Conservation (phyloP, 495 filamentous ascomycete species). For the Aspergillus nidulans region DNA sequence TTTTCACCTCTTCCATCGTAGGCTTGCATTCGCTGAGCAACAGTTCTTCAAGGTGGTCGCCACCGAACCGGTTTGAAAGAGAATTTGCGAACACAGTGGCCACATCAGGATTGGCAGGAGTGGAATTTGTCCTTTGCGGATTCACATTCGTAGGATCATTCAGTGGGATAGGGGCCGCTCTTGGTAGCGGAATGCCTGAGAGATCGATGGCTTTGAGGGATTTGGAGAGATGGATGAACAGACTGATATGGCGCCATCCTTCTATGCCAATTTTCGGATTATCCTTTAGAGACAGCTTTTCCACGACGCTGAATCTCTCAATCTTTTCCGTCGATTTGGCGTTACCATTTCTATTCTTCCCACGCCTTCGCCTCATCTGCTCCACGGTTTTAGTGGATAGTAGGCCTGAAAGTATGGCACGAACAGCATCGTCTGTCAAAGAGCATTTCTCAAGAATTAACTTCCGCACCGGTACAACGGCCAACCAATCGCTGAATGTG, state of each 20-base stretch:
- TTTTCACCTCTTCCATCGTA: constrained; percentile 61
- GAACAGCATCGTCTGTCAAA: constrained; percentile 77
- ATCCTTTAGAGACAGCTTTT: constrained; percentile 85
- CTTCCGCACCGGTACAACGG: constrained; percentile 84
- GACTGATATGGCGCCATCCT: constrained; percentile 86
- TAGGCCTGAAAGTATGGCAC: constrained; percentile 81
- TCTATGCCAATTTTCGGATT: constrained; percentile 77
- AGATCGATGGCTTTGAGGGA: constrained; percentile 84
- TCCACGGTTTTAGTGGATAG: constrained; percentile 71
- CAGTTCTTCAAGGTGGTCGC: constrained; percentile 75
- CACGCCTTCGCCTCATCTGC: constrained; percentile 44
- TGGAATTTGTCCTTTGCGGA: neutral
- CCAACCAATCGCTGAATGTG: constrained; percentile 88
- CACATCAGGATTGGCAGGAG: constrained; percentile 35
- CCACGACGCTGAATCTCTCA: constrained; percentile 65
- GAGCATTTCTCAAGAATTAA: constrained; percentile 82
- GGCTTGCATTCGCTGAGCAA: constrained; percentile 75
- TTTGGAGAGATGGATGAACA: constrained; percentile 85
- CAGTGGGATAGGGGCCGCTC: constrained; percentile 18
- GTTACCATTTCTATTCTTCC: constrained; percentile 26
- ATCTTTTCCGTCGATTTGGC: constrained; percentile 18
- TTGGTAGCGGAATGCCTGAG: constrained; percentile 79
- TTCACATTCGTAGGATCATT: constrained; percentile 13
- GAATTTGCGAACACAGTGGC: constrained; percentile 65
- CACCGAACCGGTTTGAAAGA: constrained; percentile 69